These are phyloP conservation scores for Trichosphaerium sp. DNA, from an alignment of 78 protist species.

Conservation along the genomic window DNA sequence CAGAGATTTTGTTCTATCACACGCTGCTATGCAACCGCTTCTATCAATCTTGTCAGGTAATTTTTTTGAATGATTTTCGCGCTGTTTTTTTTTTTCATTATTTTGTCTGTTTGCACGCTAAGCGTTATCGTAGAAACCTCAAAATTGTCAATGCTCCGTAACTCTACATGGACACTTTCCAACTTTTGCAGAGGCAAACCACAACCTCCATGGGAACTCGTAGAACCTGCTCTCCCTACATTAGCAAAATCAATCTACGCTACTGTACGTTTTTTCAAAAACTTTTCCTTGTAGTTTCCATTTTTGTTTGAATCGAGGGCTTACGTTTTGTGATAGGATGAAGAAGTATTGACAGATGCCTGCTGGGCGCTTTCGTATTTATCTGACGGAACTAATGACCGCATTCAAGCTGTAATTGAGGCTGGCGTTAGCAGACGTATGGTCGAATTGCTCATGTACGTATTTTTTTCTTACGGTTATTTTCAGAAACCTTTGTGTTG, in stretches of 20 bases:
- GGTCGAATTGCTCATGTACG: conserved; percentile 65
- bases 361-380: conserved; percentile 95
- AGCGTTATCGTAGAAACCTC: not conserved
- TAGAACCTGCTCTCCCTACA: conserved; percentile 2
- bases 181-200: conserved; percentile 96
- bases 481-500: not conserved
- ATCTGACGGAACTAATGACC: conserved; percentile 83
- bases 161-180: conserved; percentile 94
- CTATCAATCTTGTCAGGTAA: no score
- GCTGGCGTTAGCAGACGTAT: conserved; percentile 60
- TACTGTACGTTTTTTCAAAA: no score
- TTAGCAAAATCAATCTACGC: conserved; percentile 52
- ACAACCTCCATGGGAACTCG: conserved; percentile 56
- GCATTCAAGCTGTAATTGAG: conserved; percentile 74
- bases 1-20: conserved; percentile 74
- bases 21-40: conserved; percentile 52
- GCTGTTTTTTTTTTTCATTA: not conserved
- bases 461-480: not conserved
- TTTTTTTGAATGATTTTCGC: no score
- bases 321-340: no score
- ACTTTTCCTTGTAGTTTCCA: no score
- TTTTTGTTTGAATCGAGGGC: no score
- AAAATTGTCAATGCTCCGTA: conserved; percentile 68
- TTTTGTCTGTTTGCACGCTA: not conserved
- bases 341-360: conserved; percentile 86